These are phyloP conservation scores for Calonectria pseudoreteaudii DNA, from an alignment of 2,329 filamentous ascomycete species.

Conservation along the genomic window DNA sequence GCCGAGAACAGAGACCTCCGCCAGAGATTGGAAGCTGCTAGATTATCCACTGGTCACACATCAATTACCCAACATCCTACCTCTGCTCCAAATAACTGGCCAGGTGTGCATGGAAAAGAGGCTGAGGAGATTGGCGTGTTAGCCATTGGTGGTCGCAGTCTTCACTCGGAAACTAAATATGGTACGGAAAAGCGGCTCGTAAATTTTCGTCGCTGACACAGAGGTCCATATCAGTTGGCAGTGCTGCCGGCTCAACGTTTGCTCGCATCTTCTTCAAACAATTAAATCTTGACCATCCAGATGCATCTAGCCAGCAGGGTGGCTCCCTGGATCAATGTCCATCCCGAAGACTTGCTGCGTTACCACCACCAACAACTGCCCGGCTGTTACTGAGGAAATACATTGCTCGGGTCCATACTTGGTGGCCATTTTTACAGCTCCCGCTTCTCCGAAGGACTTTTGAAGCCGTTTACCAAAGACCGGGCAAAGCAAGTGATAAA, in stretches of 20 bases:
- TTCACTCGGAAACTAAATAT: conserved; percentile 31
- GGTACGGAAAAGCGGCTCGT: conserved; percentile 17
- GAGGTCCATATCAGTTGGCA: conserved; percentile 27
- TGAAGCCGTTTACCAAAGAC: conserved; percentile 28
- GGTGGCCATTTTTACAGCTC: conserved; percentile 43
- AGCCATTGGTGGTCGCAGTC: conserved; percentile 32
- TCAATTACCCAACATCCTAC: not conserved
- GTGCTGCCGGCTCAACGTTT: conserved; percentile 40
- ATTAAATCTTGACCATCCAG: conserved; percentile 24
- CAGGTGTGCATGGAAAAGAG: conserved; percentile 22
- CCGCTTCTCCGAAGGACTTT: conserved; percentile 28
- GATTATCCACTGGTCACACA: not conserved
- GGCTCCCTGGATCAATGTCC: conserved; percentile 6
- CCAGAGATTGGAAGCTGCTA: not conserved
- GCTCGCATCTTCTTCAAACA: conserved; percentile 43
- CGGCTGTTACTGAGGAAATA: conserved; percentile 31
- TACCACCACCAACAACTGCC: conserved; percentile 35
- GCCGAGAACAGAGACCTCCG: not conserved
- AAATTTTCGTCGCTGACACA: not conserved
- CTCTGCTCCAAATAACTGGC: not conserved
- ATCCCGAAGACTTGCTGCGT: conserved; percentile 22
- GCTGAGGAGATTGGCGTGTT: conserved; percentile 41
- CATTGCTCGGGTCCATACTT: conserved; percentile 39
- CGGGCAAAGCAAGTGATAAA: conserved; percentile 16
- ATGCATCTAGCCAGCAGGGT: not conserved